phyloP scores from a whole-genome alignment of 108 stramenopile genomes.

The Stephanodiscus minutulus region DNA sequence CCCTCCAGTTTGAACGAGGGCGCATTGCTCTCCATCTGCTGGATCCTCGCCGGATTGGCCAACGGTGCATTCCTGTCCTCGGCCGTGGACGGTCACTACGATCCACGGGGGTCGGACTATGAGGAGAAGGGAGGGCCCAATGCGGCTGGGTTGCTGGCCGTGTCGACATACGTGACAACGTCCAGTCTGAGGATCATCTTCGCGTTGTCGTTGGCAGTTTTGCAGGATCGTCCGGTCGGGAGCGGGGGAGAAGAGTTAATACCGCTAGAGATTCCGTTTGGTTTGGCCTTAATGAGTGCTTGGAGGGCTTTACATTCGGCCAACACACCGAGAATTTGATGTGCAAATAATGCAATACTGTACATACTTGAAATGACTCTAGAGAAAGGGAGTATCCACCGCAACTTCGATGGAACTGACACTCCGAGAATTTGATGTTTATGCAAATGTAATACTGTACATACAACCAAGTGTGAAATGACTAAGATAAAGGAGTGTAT shows the following conservation, averaged over 20 bases:
- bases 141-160: conserved; percentile 54
- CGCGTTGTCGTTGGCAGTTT: conserved; percentile 48
- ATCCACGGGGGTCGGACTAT: conserved; percentile 12
- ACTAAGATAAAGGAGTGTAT: no score
- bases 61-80: conserved; percentile 62
- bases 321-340: conserved; percentile 11
- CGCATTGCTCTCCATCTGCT: conserved; percentile 55
- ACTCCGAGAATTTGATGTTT: conserved; percentile 9
- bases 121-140: conserved; percentile 62
- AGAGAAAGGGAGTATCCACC: no score
- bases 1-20: conserved; percentile 59
- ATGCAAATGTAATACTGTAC: background rate
- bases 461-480: no score
- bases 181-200: conserved; percentile 56
- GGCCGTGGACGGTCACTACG: conserved; percentile 70
- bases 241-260: conserved; percentile 55
- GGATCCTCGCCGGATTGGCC: conserved; percentile 64
- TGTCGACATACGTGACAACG: conserved; percentile 56
- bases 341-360: background rate
- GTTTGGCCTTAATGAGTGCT: conserved; percentile 59
- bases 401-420: no score
- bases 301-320: conserved; percentile 63
- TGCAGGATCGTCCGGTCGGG: conserved; percentile 62
- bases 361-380: background rate
- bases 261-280: conserved; percentile 66